Percentiles rank a stretch among this genome's conserved stretches.
Conservation (phyloP, 2,329 filamentous ascomycete species). For the Sarocladium oryzae region DNA sequence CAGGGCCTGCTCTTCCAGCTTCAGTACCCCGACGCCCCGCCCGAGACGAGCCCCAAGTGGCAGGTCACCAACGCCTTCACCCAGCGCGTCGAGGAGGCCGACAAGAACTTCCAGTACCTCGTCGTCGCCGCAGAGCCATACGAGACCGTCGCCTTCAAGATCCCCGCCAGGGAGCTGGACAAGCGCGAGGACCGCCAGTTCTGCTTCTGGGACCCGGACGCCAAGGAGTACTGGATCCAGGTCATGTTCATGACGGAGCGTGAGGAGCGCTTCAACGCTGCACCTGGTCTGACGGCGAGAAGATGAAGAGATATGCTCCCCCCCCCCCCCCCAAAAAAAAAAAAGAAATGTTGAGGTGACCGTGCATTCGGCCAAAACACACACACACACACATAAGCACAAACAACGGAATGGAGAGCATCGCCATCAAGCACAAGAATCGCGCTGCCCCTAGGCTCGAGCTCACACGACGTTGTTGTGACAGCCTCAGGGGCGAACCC, state of each 20-base stretch:
- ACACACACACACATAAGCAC: too few relatives aligned
- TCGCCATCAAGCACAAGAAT: too few relatives aligned
- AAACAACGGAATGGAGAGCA: too few relatives aligned
- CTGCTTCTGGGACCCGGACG: slow-evolving; percentile 91
- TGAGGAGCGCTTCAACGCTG: slow-evolving; percentile 76
- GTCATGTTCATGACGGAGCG: slow-evolving; percentile 98
- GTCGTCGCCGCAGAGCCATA: slow-evolving; percentile 95
- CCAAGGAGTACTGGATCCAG: slow-evolving; percentile 96
- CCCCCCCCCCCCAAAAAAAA: too few relatives aligned
- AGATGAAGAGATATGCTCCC: not conserved
- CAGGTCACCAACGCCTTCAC: slow-evolving; percentile 98
- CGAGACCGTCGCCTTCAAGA: slow-evolving; percentile 94
- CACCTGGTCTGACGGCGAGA: slow-evolving; percentile 50
- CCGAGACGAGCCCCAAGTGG: slow-evolving; percentile 68
- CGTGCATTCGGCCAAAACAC: too few relatives aligned
- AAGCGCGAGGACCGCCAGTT: slow-evolving; percentile 82
- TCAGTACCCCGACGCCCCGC: slow-evolving; percentile 84
- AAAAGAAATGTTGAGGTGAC: too few relatives aligned
- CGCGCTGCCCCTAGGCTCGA: too few relatives aligned
- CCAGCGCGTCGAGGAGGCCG: slow-evolving; percentile 90
- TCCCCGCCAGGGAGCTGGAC: slow-evolving; percentile 90
- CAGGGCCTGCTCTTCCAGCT: slow-evolving; percentile 92
- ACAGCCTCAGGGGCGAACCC: too few relatives aligned
- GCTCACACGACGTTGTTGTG: too few relatives aligned
- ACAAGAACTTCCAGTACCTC: slow-evolving; percentile 91